Percentiles rank a stretch among this genome's conserved stretches.
phyloP scores from a whole-genome alignment of 108 stramenopile species.

The Nitzschia inconspicua region DNA sequence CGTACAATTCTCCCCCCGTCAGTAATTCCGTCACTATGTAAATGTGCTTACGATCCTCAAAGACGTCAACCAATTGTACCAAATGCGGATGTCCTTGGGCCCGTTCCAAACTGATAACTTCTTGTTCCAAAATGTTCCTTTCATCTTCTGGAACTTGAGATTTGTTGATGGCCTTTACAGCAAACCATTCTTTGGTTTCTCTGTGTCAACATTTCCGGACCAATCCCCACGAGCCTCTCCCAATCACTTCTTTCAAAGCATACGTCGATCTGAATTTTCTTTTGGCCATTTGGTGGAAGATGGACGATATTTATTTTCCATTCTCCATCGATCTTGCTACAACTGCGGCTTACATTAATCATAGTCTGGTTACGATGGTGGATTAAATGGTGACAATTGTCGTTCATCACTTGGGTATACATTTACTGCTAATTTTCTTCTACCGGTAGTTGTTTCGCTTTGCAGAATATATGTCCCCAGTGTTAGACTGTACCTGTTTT shows the following conservation, averaged over 20 bases:
- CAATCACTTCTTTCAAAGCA: constrained; percentile 22
- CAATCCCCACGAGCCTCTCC: constrained; percentile 10
- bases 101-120: constrained; percentile 35
- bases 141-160: constrained; percentile 33
- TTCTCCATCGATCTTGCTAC: no score
- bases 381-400: no score
- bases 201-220: constrained; percentile 10
- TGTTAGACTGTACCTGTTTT: no score
- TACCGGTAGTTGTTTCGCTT: no score
- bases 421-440: no score
- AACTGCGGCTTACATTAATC: no score
- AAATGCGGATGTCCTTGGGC: constrained; percentile 62
- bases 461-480: no score
- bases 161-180: constrained; percentile 45
- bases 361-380: no score
- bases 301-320: no score
- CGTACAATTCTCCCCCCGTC: constrained; percentile 68
- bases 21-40: constrained; percentile 52
- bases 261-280: no score
- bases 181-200: constrained; percentile 19
- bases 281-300: no score
- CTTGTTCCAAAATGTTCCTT: constrained; percentile 39
- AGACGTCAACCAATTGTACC: constrained; percentile 71
- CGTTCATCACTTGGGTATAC: no score
- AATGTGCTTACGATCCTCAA: constrained; percentile 53